Base-by-base conservation (phyloP, 1,139 yeast genomes). In the Hanseniaspora gamundiae region DNA sequence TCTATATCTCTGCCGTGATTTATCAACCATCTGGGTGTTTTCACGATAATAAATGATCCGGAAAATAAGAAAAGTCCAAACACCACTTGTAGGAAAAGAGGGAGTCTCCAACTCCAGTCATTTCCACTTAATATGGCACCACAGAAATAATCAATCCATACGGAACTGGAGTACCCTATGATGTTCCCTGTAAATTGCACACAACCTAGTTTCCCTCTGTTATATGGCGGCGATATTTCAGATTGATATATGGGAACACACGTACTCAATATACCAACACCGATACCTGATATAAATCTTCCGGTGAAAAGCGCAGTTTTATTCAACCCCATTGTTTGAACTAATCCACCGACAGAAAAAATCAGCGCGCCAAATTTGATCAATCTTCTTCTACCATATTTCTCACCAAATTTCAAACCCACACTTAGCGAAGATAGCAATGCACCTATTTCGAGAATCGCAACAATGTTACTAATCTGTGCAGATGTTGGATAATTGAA, bases 201-300 rank as follows among this genome's bases (percentile, higher is more conserved):
- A 57, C 95, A 86, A 0, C 95, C 95, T 46, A 85, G 73, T 55
- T 81, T 76, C 1, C 97, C 97, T 48, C 97, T 71, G 52, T 81
- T 84, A 50, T 82, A 81, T 1, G 95, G 87, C 14, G 94, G 94
- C 35, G 93, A 79, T 48, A 88, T 85, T 60, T 88, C 97, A 6
- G 86, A 76, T 64, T 87, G 95, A 61, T 86, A 88, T 42, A 91
- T 85, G 0, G 97, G 96, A n/a, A 91, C 93, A 44, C 87, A 85
- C 6, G 95, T 85, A n/a, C 94, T 81, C 45, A 88, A 69, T 56
- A 85, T 72, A 11, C 96, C 97, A 40, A 88, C 88, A 14, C 95
- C 95, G 31, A 87, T 54, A 58, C 96, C 96, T 39, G 88, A 76
- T 38, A 87, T 71, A 40, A 86, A 71, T 52, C 97, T 71, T 1